Percentiles rank a stretch among this genome's conserved stretches.
Conservation (phyloP, 2,329 filamentous ascomycete species). For the Hymenoscyphus occultus region DNA sequence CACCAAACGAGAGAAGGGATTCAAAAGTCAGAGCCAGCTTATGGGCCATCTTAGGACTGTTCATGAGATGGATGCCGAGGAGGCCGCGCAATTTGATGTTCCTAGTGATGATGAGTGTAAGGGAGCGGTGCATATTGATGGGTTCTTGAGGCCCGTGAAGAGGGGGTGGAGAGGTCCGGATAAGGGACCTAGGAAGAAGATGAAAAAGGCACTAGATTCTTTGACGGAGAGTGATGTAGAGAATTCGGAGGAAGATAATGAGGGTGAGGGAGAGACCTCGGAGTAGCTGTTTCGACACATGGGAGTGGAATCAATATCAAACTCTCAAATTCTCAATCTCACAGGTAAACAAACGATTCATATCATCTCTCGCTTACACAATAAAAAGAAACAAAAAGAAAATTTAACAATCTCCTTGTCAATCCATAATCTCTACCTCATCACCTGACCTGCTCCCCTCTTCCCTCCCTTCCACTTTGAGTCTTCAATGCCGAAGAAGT, state of each 20-base stretch:
- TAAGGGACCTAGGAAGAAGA: constrained; percentile 19
- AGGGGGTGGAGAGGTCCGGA: constrained; percentile 17
- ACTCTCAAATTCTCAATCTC: too few species aligned
- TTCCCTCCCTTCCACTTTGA: background rate
- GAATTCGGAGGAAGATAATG: background rate
- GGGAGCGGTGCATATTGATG: constrained; percentile 66
- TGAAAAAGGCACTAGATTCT: background rate
- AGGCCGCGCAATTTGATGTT: constrained; percentile 48
- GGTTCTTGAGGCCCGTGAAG: constrained; percentile 58
- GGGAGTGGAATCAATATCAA: too few species aligned
- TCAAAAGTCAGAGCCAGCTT: constrained; percentile 39
- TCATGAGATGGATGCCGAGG: constrained; percentile 46
- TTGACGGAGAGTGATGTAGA: background rate
- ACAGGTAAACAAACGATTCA: too few species aligned
- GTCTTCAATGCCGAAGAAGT: too few species aligned
- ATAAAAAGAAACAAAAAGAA: too few species aligned
- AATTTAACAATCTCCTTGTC: too few species aligned
- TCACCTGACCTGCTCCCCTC: background rate
- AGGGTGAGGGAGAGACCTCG: too few species aligned
- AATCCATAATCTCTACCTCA: too few species aligned
- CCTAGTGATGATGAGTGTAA: constrained; percentile 45
- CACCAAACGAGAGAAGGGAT: constrained; percentile 38
- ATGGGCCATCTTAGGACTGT: constrained; percentile 44
- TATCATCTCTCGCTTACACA: too few species aligned
- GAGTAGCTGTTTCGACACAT: too few species aligned